These are phyloP conservation scores for Nigrospora oryzae DNA, from an alignment of 2,329 filamentous ascomycete genomes.

Conservation along the genomic window DNA sequence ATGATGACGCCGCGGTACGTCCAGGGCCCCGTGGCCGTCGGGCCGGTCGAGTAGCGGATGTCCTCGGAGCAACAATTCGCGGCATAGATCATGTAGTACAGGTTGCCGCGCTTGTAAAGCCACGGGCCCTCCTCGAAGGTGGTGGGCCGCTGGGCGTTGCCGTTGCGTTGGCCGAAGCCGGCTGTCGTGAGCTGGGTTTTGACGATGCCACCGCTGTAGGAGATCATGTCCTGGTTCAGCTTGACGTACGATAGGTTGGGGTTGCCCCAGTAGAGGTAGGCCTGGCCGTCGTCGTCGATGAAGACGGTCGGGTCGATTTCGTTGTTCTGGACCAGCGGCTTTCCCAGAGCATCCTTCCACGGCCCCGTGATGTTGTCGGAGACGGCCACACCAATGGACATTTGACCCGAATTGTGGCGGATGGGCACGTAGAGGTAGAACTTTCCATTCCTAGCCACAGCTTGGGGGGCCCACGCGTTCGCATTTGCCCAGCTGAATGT, in stretches of 20 bases:
- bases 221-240: conserved; percentile 30
- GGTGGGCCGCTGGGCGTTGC: conserved; percentile 9
- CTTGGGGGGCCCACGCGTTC: conserved; percentile 25
- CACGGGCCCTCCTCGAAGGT: conserved; percentile 21
- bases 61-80: conserved; percentile 20
- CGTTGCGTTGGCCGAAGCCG: conserved; percentile 8
- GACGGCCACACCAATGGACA: conserved; percentile 24
- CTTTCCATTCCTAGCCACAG: conserved; percentile 19
- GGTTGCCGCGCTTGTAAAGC: conserved; percentile 19
- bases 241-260: conserved; percentile 27
- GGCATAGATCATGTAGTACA: conserved; percentile 21
- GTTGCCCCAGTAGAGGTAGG: conserved; percentile 32
- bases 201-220: conserved; percentile 17
- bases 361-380: conserved; percentile 24
- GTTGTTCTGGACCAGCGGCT: conserved; percentile 23
- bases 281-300: conserved; percentile 32
- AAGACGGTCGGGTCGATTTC: conserved; percentile 30
- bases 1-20: conserved; percentile 19
- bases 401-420: conserved; percentile 9
- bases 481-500: conserved; percentile 23
- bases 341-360: conserved; percentile 23
- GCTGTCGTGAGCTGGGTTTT: conserved; percentile 10
- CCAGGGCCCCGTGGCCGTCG: conserved; percentile 19
- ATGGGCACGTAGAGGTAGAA: conserved; percentile 24
- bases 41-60: conserved; percentile 19